These are phyloP conservation scores for Claviceps monticola DNA, from an alignment of 2,329 filamentous ascomycete genomes.

Conservation along the genomic window DNA sequence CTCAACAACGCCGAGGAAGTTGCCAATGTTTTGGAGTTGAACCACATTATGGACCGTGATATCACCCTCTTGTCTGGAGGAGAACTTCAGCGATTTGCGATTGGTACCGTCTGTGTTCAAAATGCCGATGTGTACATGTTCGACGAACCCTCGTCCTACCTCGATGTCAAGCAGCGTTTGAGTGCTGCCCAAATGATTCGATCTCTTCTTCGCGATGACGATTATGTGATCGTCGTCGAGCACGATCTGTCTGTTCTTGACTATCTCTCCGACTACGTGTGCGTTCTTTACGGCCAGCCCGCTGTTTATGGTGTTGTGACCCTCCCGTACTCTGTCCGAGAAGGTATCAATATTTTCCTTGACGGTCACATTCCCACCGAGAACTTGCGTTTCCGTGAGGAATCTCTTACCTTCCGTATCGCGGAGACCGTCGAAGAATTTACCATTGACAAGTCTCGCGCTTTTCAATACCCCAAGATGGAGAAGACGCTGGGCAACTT, in stretches of 20 bases:
- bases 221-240: constrained; percentile 98
- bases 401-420: constrained; percentile 91
- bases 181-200: constrained; percentile 86
- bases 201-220: constrained; percentile 71
- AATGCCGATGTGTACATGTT: constrained; percentile 99
- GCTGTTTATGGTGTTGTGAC: constrained; percentile 97
- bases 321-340: constrained; percentile 84
- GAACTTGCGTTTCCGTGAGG: constrained; percentile 95
- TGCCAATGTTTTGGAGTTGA: constrained; percentile 69
- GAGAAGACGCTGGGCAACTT: constrained; percentile 86
- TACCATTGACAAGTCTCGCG: constrained; percentile 67
- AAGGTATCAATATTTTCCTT: constrained; percentile 99
- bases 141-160: constrained; percentile 95
- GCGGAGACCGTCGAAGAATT: constrained; percentile 83
- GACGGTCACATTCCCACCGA: constrained; percentile 97
- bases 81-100: constrained; percentile 95
- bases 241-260: constrained; percentile 98
- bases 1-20: constrained; percentile 74
- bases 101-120: constrained; percentile 89
- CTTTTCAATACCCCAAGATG: constrained; percentile 81
- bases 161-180: constrained; percentile 98
- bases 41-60: constrained; percentile 84
- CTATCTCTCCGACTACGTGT: constrained; percentile 97
- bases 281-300: constrained; percentile 88
- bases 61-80: constrained; percentile 85